Base-by-base conservation (phyloP, 1,284 basidiomycete species). In the Schizophyllum amplum region DNA sequence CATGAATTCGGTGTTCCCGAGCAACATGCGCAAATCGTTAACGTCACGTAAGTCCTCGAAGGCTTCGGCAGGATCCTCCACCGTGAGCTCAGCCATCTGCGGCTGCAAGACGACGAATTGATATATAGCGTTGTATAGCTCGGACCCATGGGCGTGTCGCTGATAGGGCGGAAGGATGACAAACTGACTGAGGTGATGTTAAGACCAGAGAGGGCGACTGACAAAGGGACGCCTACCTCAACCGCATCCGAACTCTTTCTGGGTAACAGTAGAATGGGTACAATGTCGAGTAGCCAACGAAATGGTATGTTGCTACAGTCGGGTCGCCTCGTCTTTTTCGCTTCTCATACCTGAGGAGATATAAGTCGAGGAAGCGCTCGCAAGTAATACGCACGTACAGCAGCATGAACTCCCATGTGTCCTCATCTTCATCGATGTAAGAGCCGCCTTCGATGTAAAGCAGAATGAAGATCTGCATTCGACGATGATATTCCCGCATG, bases 51-150 rank as follows among this genome's bases (percentile, higher is more conserved):
- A 78, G 67, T 97, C 93, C 68, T 97, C 94, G 67, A 97, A 96
- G 7, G 91, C 89, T 71, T 99, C 96, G 0, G 93, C 93, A 0
- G 96, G 96, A 69, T 99, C 96, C 74, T 99, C 96, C 21, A 99
- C 90, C 0, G 94, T 98, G 55, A 99, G 75, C 70, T 99, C 96
- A 9, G 87, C 84, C 27, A 98, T 84, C 49, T 81, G 75, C 0
- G 84, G 73, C 47, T 84, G 80, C 5, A 77, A 72, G 42, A 92
- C 72, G 53, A 91, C 80, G 67, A 90, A 82, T 65, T 87, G 80
- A 72, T 95, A 96, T 50, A 96, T 88, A 1, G 92, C 83, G 25
- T 76, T 83, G 75, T 98, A 99, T 11, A 99, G 82, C 59, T 87
- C 86, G 54, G 94, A 94, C 58, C 94, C 94, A 68, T 98, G 95